phyloP scores from a whole-genome alignment of 768 basidiomycete genomes.

The Neoboletus magnificus region DNA sequence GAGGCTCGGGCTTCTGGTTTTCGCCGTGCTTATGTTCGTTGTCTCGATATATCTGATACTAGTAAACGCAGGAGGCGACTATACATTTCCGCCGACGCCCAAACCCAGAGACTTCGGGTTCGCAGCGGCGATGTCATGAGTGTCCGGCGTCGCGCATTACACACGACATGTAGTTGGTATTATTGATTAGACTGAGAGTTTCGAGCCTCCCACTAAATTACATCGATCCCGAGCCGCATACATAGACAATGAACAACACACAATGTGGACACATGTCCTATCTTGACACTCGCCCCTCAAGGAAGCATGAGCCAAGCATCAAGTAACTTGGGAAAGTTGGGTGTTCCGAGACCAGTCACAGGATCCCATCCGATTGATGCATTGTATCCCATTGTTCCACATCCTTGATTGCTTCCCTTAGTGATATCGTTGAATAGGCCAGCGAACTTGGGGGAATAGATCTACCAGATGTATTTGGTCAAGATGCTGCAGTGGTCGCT shows the following conservation, averaged over 20 bases:
- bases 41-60: background rate
- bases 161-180: background rate
- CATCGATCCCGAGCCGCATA: background rate
- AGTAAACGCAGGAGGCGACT: background rate
- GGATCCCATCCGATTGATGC: slow-evolving; percentile 29
- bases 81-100: background rate
- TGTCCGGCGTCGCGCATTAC: background rate
- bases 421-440: slow-evolving; percentile 22
- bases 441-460: slow-evolving; percentile 17
- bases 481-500: background rate
- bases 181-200: background rate
- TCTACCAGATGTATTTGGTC: slow-evolving; percentile 4
- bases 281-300: slow-evolving; percentile 13
- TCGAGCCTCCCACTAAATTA: background rate
- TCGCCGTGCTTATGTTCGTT: background rate
- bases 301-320: slow-evolving; percentile 40
- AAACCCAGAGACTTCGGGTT: background rate
- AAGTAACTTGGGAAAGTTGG: slow-evolving; percentile 49
- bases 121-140: no score
- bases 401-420: slow-evolving; percentile 24
- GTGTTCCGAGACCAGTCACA: slow-evolving; percentile 37
- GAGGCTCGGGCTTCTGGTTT: background rate
- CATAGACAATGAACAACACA: background rate
- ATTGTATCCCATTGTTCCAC: slow-evolving; percentile 28
- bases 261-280: background rate